Evolutionary conservation across 2,329 filamentous ascomycete species (phyloP).

Genomic region (Ascochyta viciae-villosae): DNA sequence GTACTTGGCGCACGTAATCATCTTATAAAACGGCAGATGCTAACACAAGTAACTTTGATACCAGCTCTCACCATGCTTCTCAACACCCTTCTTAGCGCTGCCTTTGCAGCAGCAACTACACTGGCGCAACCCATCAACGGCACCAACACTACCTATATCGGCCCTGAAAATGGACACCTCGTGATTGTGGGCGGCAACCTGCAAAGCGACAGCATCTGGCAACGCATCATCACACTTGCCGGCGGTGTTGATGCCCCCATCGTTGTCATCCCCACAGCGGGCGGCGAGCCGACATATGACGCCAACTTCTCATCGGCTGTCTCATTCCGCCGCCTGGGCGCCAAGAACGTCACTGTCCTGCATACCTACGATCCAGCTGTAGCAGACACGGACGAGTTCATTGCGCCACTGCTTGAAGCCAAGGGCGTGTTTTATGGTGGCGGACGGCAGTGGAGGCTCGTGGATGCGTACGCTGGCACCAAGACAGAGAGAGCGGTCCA

Average conservation of each 20-base stretch:
- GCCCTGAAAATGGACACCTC: slow-evolving; percentile 32
- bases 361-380: slow-evolving; percentile 35
- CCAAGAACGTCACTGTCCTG: slow-evolving; percentile 32
- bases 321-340: slow-evolving; percentile 26
- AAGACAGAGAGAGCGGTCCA: slow-evolving; percentile 32
- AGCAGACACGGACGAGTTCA: slow-evolving; percentile 31
- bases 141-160: slow-evolving; percentile 27
- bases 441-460: slow-evolving; percentile 34
- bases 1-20: neutral
- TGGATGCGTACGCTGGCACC: slow-evolving; percentile 35
- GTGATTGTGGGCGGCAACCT: slow-evolving; percentile 37
- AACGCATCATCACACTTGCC: slow-evolving; percentile 35
- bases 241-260: slow-evolving; percentile 32
- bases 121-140: slow-evolving; percentile 21
- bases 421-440: slow-evolving; percentile 35
- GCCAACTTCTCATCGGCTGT: slow-evolving; percentile 29
- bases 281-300: slow-evolving; percentile 30
- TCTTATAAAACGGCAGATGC: neutral
- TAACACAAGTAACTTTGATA: neutral
- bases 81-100: slow-evolving; percentile 7
- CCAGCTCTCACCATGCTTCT: slow-evolving; percentile 16
- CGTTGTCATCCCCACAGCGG: slow-evolving; percentile 34
- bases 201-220: slow-evolving; percentile 31
- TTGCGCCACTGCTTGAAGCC: slow-evolving; percentile 28
- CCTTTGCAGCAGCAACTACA: slow-evolving; percentile 11